These are phyloP conservation scores for Hyaloscypha variabilis DNA, from an alignment of 495 filamentous ascomycete species.

Conservation along the genomic window DNA sequence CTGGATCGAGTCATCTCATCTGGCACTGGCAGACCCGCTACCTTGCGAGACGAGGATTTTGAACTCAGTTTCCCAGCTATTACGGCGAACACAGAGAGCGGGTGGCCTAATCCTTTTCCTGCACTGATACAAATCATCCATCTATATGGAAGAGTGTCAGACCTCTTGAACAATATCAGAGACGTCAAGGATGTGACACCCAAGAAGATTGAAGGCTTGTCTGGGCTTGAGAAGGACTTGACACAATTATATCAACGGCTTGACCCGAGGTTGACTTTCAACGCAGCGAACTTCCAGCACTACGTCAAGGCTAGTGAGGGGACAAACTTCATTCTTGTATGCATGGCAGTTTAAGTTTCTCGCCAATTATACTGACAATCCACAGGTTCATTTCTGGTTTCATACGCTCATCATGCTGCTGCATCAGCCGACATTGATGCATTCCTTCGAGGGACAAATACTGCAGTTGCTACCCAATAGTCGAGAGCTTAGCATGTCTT, in stretches of 20 bases:
- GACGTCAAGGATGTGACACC: constrained; percentile 72
- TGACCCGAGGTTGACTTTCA: constrained; percentile 73
- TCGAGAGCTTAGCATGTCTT: constrained; percentile 81
- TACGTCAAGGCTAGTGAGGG: constrained; percentile 78
- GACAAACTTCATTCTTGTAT: constrained; percentile 73
- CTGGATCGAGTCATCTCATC: constrained; percentile 84
- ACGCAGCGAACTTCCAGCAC: constrained; percentile 73
- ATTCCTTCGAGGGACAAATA: constrained; percentile 70
- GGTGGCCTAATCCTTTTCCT: constrained; percentile 77
- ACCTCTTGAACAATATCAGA: constrained; percentile 81
- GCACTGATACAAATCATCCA: constrained; percentile 80
- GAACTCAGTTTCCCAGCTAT: constrained; percentile 71
- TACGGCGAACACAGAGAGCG: constrained; percentile 58
- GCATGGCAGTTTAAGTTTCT: not conserved
- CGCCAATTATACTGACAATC: not conserved
- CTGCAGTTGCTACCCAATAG: constrained; percentile 75
- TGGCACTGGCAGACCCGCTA: constrained; percentile 78
- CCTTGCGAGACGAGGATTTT: constrained; percentile 78
- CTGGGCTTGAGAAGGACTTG: constrained; percentile 74
- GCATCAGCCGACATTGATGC: constrained; percentile 78
- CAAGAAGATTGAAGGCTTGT: constrained; percentile 68
- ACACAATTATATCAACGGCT: constrained; percentile 79
- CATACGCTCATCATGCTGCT: constrained; percentile 83
- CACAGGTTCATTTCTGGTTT: constrained; percentile 81
- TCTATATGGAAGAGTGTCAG: constrained; percentile 79